Evolutionary conservation across 768 basidiomycete genomes (phyloP).

Genomic region (Termitomyces sp.): DNA sequence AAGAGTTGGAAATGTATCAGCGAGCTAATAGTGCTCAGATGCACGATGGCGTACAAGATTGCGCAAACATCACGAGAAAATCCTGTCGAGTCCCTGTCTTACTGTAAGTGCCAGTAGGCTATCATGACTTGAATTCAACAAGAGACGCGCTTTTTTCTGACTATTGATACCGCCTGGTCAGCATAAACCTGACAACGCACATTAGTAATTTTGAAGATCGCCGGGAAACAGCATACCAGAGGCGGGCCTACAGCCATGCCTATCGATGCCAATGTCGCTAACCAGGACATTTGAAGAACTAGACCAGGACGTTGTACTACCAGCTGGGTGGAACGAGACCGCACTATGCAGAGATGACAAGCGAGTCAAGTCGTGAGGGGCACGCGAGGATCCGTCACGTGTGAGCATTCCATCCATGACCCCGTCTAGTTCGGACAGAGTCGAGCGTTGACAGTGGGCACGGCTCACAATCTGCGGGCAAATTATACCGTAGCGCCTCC

Average conservation of each 20-base stretch:
- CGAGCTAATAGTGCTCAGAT: background rate
- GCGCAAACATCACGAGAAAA: constrained; percentile 87
- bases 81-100: constrained; percentile 69
- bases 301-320: background rate
- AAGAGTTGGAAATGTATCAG: constrained; percentile 4
- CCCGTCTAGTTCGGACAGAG: background rate
- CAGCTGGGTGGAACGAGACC: background rate
- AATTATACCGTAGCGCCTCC: background rate
- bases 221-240: constrained; percentile 31
- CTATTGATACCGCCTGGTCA: constrained; percentile 78
- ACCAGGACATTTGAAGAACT: constrained; percentile 38
- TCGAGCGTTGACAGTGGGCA: background rate
- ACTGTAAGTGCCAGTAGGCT: background rate
- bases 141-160: constrained; percentile 58
- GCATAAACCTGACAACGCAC: constrained; percentile 53
- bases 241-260: constrained; percentile 87
- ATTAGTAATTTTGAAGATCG: background rate
- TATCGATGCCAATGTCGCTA: constrained; percentile 62
- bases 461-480: background rate
- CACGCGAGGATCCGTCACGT: background rate
- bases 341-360: background rate
- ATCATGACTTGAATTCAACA: background rate
- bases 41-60: constrained; percentile 51
- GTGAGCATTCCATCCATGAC: background rate
- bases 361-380: background rate